These are phyloP conservation scores for Aureobasidium melanogenum DNA, from an alignment of 2,329 filamentous ascomycete species.

Conservation along the genomic window DNA sequence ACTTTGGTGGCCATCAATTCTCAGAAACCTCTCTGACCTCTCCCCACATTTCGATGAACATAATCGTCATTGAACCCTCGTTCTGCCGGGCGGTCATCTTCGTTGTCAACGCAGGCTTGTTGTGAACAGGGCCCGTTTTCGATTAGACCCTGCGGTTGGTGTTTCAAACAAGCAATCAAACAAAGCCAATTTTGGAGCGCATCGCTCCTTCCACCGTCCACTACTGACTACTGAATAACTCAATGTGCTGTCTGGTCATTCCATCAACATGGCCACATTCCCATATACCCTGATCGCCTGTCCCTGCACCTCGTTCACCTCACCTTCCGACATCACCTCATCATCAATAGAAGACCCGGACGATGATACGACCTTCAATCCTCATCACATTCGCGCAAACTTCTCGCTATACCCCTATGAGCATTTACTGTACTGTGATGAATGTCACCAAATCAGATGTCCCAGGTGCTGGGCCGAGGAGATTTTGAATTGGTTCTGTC, in stretches of 20 bases:
- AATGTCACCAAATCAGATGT: slow-evolving; percentile 93
- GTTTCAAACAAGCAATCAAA: not conserved
- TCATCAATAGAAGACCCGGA: not conserved
- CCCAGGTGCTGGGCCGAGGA: slow-evolving; percentile 87
- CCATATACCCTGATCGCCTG: slow-evolving; percentile 59
- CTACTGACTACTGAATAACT: not conserved
- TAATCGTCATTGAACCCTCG: not conserved
- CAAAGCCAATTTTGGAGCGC: not conserved
- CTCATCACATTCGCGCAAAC: slow-evolving; percentile 72
- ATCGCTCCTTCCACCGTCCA: not conserved
- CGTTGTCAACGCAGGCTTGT: not conserved
- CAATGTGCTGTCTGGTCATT: not conserved
- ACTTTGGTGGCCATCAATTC: not conserved
- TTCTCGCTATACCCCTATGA: slow-evolving; percentile 91
- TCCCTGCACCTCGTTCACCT: slow-evolving; percentile 41
- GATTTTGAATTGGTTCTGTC: slow-evolving; percentile 91
- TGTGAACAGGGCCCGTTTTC: not conserved
- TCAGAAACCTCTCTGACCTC: not conserved
- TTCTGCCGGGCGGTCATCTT: not conserved
- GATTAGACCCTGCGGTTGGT: not conserved
- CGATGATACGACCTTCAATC: slow-evolving; percentile 67
- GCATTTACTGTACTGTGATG: slow-evolving; percentile 90
- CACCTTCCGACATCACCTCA: slow-evolving; percentile 15
- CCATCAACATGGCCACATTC: slow-evolving; percentile 45
- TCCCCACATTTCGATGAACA: not conserved